Evolutionary conservation across 2,329 filamentous ascomycete species (phyloP), one percentile per base, ranked within the genome.

Genomic region (Trichoderma hamatum): DNA sequence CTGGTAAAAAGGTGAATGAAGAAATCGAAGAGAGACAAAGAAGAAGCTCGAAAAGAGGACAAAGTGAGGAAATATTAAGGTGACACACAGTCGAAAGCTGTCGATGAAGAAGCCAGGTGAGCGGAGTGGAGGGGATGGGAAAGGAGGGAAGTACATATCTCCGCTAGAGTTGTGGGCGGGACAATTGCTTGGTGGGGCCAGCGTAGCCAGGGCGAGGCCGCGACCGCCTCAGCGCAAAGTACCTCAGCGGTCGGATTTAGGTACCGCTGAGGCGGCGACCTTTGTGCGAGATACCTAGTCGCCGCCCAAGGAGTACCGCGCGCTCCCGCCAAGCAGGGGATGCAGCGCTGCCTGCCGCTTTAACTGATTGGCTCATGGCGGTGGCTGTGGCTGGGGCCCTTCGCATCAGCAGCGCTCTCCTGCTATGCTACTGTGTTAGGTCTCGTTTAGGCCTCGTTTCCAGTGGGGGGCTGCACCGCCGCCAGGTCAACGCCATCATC

Each of bases 351-450:
- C 73, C 75, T 71, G 76, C 76, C 74, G 76, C 77, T 77, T 75
- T 76, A 73, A 76, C 69, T 78, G 77, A 79, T 80, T 80, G 78
- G 78, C 70, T 78, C 71, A 74, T 73, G 75, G 70, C 72, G 75
- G 75, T 75, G 74, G 76, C 73, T 76, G 76, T 77, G 71, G 62
- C 39, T 52, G 26, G 54, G 26, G 54, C 30, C 39, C 39, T 32
- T 49, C 59, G 34, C 34, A 46, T 61, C 59, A 62, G 34, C 61
- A 64, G 36, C 51, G 36, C 28, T 28, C 51, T 24, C 52, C 39
- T 49, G 43, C n/a, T n/a, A n/a, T n/a, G n/a, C 46, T 49, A 49
- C 13, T 49, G 46, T 21, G 34, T 21, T 67, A 67, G 39, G 52
- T 58, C 63, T 58, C 64, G 36, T 55, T 54, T 65, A 43, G 46